Evolutionary conservation across 345 rosid species (phyloP).

Genomic region (Populus euphratica): DNA sequence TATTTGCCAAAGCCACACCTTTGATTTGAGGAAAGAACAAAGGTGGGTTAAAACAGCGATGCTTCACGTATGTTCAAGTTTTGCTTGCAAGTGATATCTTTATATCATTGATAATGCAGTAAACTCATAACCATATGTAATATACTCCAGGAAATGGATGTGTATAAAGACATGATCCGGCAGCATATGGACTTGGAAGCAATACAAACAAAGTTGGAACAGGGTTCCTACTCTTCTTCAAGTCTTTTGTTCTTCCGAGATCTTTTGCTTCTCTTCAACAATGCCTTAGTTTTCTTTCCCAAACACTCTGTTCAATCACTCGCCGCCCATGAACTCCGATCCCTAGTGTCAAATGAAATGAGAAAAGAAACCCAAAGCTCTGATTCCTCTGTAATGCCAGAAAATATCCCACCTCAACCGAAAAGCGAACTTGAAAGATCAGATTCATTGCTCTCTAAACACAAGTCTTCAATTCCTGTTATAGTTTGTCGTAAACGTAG

Average conservation of each 20-base stretch:
- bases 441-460: constrained; percentile 44
- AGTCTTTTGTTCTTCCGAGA: constrained; percentile 51
- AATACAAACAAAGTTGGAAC: constrained; percentile 42
- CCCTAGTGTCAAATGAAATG: constrained; percentile 37
- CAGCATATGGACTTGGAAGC: constrained; percentile 64
- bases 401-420: constrained; percentile 2
- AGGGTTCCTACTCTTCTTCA: constrained; percentile 45
- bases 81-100: neutral
- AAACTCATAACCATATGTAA: neutral
- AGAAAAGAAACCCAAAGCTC: constrained; percentile 28
- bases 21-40: neutral
- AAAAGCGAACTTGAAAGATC: constrained; percentile 44
- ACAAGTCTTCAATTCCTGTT: constrained; percentile 41
- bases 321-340: constrained; percentile 52
- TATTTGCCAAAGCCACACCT: neutral
- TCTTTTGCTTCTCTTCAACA: constrained; percentile 61
- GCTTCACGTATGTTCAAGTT: neutral
- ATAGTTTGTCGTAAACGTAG: constrained; percentile 58
- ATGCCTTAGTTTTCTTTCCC: constrained; percentile 55
- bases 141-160: constrained; percentile 37
- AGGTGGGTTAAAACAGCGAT: neutral
- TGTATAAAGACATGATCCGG: constrained; percentile 44
- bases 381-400: constrained; percentile 4
- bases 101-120: neutral
- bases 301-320: constrained; percentile 41